Conservation (phyloP, 495 filamentous ascomycete genomes). For the Clohesyomyces aquaticus region DNA sequence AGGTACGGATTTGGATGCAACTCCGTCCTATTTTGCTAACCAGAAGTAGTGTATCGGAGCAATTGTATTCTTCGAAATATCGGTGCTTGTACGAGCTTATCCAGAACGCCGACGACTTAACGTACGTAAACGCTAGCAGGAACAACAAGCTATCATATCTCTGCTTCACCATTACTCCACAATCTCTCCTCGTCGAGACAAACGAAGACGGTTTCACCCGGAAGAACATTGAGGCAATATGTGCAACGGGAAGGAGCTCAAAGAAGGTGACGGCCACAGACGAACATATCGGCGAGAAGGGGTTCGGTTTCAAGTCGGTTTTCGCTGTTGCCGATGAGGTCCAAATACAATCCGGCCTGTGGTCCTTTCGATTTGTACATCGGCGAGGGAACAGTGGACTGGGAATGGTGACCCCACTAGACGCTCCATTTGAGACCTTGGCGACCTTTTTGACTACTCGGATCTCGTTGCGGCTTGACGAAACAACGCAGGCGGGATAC, state of each 20-base stretch:
- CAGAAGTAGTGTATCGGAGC: slow-evolving; percentile 8
- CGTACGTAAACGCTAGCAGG: neutral
- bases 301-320: slow-evolving; percentile 59
- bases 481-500: neutral
- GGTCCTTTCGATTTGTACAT: slow-evolving; percentile 54
- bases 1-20: neutral
- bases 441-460: neutral
- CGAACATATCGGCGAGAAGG: slow-evolving; percentile 57
- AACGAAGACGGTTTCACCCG: slow-evolving; percentile 53
- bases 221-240: slow-evolving; percentile 50
- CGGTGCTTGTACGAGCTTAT: slow-evolving; percentile 32
- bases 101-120: slow-evolving; percentile 29
- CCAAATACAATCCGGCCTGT: slow-evolving; percentile 54
- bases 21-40: neutral
- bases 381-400: slow-evolving; percentile 19
- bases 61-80: slow-evolving; percentile 23
- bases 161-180: slow-evolving; percentile 36
- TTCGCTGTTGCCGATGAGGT: slow-evolving; percentile 55
- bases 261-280: slow-evolving; percentile 44
- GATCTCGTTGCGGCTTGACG: slow-evolving; percentile 14
- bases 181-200: slow-evolving; percentile 46
- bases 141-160: neutral
- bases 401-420: slow-evolving; percentile 44
- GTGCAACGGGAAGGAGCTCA: slow-evolving; percentile 48
- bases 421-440: neutral